Percentiles rank a stretch among this genome's conserved stretches.
These are phyloP conservation scores for Quercus variabilis DNA, from an alignment of 306 rosid genomes.

Conservation along the genomic window DNA sequence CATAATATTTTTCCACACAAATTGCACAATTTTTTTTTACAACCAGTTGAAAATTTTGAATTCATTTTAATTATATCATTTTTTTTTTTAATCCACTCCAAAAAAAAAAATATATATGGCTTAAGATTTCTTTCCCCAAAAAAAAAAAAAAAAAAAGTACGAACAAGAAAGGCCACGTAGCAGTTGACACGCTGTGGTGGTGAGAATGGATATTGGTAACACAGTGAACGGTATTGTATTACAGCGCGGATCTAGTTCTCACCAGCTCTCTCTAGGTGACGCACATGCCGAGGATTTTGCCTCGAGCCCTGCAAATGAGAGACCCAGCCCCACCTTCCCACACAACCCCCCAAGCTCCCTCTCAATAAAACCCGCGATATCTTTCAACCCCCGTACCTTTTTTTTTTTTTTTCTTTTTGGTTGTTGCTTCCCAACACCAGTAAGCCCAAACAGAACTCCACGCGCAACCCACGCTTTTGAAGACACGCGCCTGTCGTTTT, in stretches of 20 bases:
- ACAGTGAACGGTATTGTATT: neutral
- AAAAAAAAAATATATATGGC: too few species aligned
- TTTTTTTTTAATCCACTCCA: too few species aligned
- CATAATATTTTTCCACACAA: rapidly evolving
- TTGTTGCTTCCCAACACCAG: neutral
- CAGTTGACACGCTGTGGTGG: neutral
- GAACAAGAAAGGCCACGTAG: too few species aligned
- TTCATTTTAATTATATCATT: too few species aligned
- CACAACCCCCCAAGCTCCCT: neutral
- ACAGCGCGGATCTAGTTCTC: neutral
- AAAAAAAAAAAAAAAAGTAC: too few species aligned
- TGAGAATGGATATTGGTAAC: neutral
- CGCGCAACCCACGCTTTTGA: neutral
- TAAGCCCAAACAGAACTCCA: neutral
- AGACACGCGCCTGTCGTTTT: neutral
- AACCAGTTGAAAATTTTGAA: too few species aligned
- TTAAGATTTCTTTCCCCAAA: too few species aligned
- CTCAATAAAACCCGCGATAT: constrained; percentile 1
- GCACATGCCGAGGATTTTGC: constrained; percentile 35
- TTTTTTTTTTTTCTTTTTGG: neutral
- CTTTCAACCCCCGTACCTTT: neutral
- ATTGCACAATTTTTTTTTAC: too few species aligned
- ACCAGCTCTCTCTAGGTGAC: constrained; percentile 3
- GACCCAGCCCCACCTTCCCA: neutral
- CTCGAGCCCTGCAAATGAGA: constrained; percentile 52